phyloP scores from a whole-genome alignment of 2,329 filamentous ascomycete species.

The Epichloe coenophiala region DNA sequence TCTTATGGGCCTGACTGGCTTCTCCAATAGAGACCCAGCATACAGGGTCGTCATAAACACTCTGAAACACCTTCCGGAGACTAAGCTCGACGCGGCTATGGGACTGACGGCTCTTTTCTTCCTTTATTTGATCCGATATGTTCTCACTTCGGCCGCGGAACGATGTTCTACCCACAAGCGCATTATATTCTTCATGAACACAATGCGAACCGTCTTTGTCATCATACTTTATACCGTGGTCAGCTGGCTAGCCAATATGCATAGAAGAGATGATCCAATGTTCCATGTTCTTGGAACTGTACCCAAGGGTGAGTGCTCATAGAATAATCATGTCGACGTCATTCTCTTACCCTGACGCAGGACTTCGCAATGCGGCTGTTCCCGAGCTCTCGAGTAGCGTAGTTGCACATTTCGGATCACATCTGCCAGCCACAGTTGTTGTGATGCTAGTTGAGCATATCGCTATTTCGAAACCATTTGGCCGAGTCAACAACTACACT shows the following conservation, averaged over 20 bases:
- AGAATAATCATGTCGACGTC: too few relatives aligned
- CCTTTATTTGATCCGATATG: conserved; percentile 61
- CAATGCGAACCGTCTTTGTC: conserved; percentile 79
- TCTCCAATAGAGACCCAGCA: conserved; percentile 64
- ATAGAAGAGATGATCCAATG: conserved; percentile 45
- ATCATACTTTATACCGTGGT: conserved; percentile 87
- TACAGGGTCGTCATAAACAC: conserved; percentile 77
- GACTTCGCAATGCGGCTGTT: conserved; percentile 67
- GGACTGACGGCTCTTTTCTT: conserved; percentile 69
- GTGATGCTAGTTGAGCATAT: conserved; percentile 96
- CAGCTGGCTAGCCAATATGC: conserved; percentile 69
- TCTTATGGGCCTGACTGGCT: conserved; percentile 64
- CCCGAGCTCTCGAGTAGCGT: conserved; percentile 55
- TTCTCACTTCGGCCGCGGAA: conserved; percentile 52
- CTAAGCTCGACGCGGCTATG: conserved; percentile 70
- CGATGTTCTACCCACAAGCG: conserved; percentile 57
- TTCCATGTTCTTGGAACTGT: conserved; percentile 68
- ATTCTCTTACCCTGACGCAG: conserved; percentile 16
- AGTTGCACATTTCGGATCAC: conserved; percentile 51
- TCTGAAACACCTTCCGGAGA: conserved; percentile 53
- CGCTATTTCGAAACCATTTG: conserved; percentile 93
- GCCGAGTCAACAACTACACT: conserved; percentile 86
- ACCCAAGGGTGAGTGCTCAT: conserved; percentile 43
- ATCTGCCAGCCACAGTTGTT: conserved; percentile 77
- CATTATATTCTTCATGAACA: conserved; percentile 79